These are phyloP conservation scores for Cornus suecica DNA, from an alignment of 148 eudicot genomes.

Conservation along the genomic window DNA sequence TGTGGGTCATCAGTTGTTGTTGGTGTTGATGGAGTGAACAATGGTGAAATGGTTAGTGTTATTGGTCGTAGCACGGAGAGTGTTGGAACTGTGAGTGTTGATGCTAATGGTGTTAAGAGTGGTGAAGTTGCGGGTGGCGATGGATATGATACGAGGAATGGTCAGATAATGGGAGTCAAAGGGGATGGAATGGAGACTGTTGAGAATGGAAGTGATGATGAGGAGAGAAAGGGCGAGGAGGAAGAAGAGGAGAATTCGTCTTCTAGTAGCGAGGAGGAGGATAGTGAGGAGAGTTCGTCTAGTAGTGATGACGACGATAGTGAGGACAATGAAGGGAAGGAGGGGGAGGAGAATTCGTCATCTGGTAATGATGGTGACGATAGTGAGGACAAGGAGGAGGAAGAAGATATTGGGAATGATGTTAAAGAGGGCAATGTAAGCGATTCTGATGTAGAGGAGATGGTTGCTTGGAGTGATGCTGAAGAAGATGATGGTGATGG, in stretches of 20 bases:
- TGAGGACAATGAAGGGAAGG: slow-evolving; percentile 25
- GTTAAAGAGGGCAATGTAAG: slow-evolving; percentile 71
- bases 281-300: too few relatives aligned
- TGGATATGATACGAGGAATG: slow-evolving; percentile 6
- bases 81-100: background rate
- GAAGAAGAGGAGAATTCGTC: too few relatives aligned
- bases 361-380: too few relatives aligned
- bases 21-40: slow-evolving; percentile 11
- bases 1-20: slow-evolving; percentile 9
- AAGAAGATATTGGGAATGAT: slow-evolving; percentile 25
- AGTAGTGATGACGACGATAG: too few relatives aligned
- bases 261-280: slow-evolving; percentile 49
- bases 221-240: too few relatives aligned
- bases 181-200: background rate
- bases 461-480: slow-evolving; percentile 52
- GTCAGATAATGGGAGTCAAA: background rate
- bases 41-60: background rate
- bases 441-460: slow-evolving; percentile 51
- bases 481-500: slow-evolving; percentile 24
- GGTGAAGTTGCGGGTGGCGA: background rate
- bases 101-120: background rate
- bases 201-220: slow-evolving; percentile 22
- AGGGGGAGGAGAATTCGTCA: slow-evolving; percentile 17
- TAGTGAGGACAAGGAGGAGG: slow-evolving; percentile 9
- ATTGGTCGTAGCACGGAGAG: background rate